Percentiles rank a stretch among this genome's conserved stretches.
Evolutionary conservation across 2,329 filamentous ascomycete species (phyloP).

Genomic region (Arthrobotrys iridis): DNA sequence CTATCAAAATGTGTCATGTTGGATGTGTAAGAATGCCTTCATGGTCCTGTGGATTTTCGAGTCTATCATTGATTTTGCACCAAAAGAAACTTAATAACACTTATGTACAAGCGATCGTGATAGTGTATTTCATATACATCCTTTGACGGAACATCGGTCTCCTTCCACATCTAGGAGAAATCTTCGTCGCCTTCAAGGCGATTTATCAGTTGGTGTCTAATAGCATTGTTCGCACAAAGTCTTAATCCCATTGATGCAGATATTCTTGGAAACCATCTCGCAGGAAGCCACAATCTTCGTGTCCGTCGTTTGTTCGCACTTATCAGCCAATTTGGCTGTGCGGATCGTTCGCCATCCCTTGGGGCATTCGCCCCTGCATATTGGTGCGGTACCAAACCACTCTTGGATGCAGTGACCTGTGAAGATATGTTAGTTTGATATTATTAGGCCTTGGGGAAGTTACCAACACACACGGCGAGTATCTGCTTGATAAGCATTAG

Average conservation of each 20-base stretch:
- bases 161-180: background rate
- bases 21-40: no score
- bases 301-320: constrained; percentile 20
- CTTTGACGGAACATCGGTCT: background rate
- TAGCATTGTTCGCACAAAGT: constrained; percentile 46
- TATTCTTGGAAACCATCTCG: constrained; percentile 13
- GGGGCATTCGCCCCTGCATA: constrained; percentile 40
- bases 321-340: background rate
- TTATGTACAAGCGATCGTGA: background rate
- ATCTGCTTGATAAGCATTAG: background rate
- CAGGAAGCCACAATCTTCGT: constrained; percentile 28
- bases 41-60: no score
- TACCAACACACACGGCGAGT: constrained; percentile 25
- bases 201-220: background rate
- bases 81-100: background rate
- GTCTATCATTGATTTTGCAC: background rate
- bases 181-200: background rate
- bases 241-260: constrained; percentile 33
- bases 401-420: constrained; percentile 49
- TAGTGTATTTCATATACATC: background rate
- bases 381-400: constrained; percentile 53
- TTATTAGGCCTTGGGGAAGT: background rate
- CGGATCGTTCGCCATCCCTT: constrained; percentile 37
- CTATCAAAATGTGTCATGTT: no score
- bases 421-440: constrained; percentile 13